These are phyloP conservation scores for Saposhnikovia divaricata DNA, from an alignment of 129 eudicot genomes.

Conservation along the genomic window DNA sequence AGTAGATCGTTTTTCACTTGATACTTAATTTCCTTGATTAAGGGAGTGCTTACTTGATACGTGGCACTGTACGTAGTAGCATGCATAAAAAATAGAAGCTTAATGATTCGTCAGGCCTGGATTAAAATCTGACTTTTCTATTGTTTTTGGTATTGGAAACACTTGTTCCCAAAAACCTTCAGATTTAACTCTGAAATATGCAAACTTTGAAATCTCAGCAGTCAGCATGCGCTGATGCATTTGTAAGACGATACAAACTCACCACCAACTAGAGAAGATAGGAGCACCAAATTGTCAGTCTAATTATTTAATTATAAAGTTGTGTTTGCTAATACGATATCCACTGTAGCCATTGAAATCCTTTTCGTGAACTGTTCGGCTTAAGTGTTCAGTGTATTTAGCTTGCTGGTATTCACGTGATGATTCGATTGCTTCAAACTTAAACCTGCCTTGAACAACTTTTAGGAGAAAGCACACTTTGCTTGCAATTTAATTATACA, in stretches of 20 bases:
- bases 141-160: background rate
- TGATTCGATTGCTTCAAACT: background rate
- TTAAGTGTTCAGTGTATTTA: background rate
- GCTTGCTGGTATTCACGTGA: background rate
- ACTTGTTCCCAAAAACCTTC: background rate
- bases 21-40: too few relatives aligned
- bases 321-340: background rate
- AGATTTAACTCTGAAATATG: too few relatives aligned
- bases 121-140: too few relatives aligned
- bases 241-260: background rate
- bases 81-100: too few relatives aligned
- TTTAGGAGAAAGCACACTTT: background rate
- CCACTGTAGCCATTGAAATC: too few relatives aligned
- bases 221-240: too few relatives aligned
- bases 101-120: background rate
- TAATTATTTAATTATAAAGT: background rate
- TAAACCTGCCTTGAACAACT: background rate
- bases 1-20: background rate
- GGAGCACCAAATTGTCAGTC: background rate
- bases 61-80: too few relatives aligned
- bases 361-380: too few relatives aligned
- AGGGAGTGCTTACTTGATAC: too few relatives aligned
- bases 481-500: background rate
- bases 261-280: background rate
- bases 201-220: background rate